A percentile compares a stretch with the other conserved stretches of the same genome.
Conservation (phyloP, 352 stramenopile genomes). For the Phytophthora crassamura region DNA sequence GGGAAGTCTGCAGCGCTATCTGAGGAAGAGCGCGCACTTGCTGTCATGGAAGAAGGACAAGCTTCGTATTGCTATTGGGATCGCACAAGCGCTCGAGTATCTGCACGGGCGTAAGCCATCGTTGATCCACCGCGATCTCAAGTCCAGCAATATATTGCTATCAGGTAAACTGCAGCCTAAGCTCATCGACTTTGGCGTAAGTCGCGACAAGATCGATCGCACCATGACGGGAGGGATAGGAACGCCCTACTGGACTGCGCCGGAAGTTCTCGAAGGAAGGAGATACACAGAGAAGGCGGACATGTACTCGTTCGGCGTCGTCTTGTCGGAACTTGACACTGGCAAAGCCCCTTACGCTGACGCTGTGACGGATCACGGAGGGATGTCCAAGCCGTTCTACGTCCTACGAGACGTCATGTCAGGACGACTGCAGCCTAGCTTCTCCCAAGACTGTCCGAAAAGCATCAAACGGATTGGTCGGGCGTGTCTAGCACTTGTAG, state of each 20-base stretch:
- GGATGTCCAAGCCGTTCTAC: slow-evolving; percentile 38
- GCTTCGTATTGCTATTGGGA: slow-evolving; percentile 34
- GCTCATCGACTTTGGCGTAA: slow-evolving; percentile 50
- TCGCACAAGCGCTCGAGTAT: slow-evolving; percentile 41
- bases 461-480: slow-evolving; percentile 37
- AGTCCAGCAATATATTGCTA: slow-evolving; percentile 63
- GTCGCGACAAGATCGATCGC: slow-evolving; percentile 26
- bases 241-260: slow-evolving; percentile 38
- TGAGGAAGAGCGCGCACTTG: slow-evolving; percentile 17
- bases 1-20: slow-evolving; percentile 44
- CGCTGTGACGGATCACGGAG: slow-evolving; percentile 15
- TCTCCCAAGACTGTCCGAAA: slow-evolving; percentile 44
- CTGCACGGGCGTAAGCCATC: slow-evolving; percentile 25
- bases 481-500: slow-evolving; percentile 34
- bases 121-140: slow-evolving; percentile 39
- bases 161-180: slow-evolving; percentile 69
- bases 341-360: slow-evolving; percentile 38
- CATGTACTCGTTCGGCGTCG: slow-evolving; percentile 46
- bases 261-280: slow-evolving; percentile 31
- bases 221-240: slow-evolving; percentile 32
- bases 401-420: slow-evolving; percentile 52
- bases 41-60: slow-evolving; percentile 38
- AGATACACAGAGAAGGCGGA: slow-evolving; percentile 33
- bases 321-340: slow-evolving; percentile 42
- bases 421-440: slow-evolving; percentile 46